Evolutionary conservation across 768 basidiomycete genomes (phyloP).

Genomic region (Hericium erinaceus): DNA sequence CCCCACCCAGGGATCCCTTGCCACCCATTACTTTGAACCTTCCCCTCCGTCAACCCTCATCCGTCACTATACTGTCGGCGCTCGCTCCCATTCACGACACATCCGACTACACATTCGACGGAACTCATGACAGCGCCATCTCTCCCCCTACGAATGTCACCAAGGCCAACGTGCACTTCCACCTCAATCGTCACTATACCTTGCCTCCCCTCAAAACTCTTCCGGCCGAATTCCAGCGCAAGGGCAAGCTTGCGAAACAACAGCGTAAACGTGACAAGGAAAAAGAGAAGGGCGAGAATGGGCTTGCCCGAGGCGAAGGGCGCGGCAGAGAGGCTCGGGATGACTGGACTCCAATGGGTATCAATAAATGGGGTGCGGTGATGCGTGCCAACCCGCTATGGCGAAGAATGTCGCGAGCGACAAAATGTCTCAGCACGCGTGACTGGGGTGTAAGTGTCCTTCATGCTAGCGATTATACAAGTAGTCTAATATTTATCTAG

Average conservation of each 20-base stretch:
- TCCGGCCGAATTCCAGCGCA: constrained; percentile 46
- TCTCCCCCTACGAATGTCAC: constrained; percentile 15
- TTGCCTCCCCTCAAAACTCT: constrained; percentile 47
- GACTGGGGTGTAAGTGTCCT: constrained; percentile 68
- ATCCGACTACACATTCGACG: constrained; percentile 4
- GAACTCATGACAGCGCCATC: not conserved
- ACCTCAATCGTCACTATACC: constrained; percentile 37
- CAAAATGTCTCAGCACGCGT: constrained; percentile 68
- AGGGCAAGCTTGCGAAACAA: constrained; percentile 34
- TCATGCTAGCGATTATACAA: not conserved
- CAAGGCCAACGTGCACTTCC: constrained; percentile 18
- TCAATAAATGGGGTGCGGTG: constrained; percentile 58
- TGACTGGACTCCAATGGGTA: constrained; percentile 57
- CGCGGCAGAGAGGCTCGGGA: constrained; percentile 32
- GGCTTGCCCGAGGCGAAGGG: constrained; percentile 26
- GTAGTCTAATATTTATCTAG: constrained; percentile 25
- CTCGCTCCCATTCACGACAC: constrained; percentile 8
- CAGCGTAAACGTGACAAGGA: constrained; percentile 46
- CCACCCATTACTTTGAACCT: not conserved
- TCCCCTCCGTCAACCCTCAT: not conserved
- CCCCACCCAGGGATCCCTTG: constrained; percentile 1
- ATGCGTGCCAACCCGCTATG: constrained; percentile 70
- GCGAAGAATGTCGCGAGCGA: constrained; percentile 56
- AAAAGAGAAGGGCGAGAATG: constrained; percentile 32
- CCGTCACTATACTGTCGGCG: not conserved